These are phyloP conservation scores for Clausena lansium DNA, from an alignment of 345 rosid genomes.

Conservation along the genomic window DNA sequence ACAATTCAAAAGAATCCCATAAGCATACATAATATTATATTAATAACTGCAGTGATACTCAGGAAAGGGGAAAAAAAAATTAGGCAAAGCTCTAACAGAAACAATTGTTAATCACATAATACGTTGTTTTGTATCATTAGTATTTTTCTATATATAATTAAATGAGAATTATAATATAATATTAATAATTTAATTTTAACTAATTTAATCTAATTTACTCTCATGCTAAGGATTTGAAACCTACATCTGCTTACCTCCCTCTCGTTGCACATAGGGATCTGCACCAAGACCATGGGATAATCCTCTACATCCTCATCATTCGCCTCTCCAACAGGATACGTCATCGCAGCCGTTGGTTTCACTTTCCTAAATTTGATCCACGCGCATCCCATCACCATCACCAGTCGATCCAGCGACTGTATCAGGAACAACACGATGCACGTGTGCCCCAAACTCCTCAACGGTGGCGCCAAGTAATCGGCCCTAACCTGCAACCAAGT, in stretches of 20 bases:
- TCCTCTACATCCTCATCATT: constrained; percentile 41
- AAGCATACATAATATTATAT: no score
- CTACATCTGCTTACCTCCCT: constrained; percentile 88
- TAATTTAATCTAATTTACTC: not conserved
- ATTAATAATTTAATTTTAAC: not conserved
- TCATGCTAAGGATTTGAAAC: constrained; percentile 25
- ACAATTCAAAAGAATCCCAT: no score
- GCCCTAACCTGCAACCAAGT: constrained; percentile 74
- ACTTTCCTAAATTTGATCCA: constrained; percentile 67
- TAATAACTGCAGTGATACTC: no score
- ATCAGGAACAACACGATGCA: constrained; percentile 80
- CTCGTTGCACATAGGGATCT: constrained; percentile 98
- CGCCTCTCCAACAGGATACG: constrained; percentile 32
- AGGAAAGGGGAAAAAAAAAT: no score
- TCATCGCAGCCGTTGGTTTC: constrained; percentile 54
- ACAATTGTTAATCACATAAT: no score
- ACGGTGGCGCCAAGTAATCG: constrained; percentile 69
- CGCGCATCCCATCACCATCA: constrained; percentile 69
- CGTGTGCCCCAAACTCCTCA: constrained; percentile 66
- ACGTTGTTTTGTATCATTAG: no score
- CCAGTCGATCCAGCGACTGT: constrained; percentile 75
- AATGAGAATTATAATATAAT: no score
- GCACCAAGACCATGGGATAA: constrained; percentile 88
- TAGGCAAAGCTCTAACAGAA: no score
- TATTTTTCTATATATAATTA: no score